phyloP scores from a whole-genome alignment of 2,329 filamentous ascomycete genomes.

The Talaromyces sp. region DNA sequence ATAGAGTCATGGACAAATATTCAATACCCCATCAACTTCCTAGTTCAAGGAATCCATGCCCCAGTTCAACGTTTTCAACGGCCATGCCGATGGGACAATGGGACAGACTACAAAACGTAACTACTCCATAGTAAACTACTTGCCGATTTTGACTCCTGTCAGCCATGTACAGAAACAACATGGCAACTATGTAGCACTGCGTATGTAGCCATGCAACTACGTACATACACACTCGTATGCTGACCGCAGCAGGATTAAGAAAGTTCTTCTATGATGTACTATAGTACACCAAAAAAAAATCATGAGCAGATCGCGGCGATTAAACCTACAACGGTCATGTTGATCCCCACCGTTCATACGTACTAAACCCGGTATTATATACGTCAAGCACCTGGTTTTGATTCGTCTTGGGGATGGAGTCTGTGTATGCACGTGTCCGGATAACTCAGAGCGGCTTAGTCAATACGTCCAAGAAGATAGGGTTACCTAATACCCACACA shows the following conservation, averaged over 20 bases:
- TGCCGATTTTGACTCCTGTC: background rate
- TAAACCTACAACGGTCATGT: constrained; percentile 1
- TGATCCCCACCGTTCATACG: background rate
- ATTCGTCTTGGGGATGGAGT: background rate
- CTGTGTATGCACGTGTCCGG: background rate
- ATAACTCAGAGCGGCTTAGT: background rate
- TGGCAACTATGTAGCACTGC: background rate
- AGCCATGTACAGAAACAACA: background rate
- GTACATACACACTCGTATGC: background rate
- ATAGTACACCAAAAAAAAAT: background rate
- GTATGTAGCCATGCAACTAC: background rate
- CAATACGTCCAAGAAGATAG: background rate
- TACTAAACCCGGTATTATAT: background rate
- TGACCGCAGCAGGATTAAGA: constrained; percentile 3
- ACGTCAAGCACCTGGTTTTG: no score
- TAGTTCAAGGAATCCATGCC: background rate
- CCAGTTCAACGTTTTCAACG: background rate
- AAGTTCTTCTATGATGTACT: background rate
- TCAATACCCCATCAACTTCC: no score
- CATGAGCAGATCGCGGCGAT: background rate
- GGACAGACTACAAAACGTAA: background rate
- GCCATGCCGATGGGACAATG: background rate
- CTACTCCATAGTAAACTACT: background rate
- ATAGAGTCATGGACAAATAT: no score
- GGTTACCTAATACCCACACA: background rate